Conservation (phyloP, 768 basidiomycete species). For the Mrakia hoshinonis region DNA sequence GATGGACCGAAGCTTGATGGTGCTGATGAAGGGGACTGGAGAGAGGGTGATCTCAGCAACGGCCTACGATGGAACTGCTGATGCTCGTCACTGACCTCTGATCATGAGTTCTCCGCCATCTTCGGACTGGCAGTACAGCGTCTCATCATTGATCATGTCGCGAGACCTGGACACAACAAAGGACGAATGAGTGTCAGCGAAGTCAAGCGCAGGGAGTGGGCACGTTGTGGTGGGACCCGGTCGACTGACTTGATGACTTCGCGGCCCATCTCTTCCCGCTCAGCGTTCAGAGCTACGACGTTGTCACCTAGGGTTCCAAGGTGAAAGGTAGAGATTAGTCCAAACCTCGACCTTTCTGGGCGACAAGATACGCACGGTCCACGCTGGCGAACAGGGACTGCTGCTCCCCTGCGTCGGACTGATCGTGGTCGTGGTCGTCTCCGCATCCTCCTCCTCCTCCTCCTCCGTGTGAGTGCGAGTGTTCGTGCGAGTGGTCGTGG, state of each 20-base stretch:
- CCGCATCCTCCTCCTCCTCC: conserved; percentile 15
- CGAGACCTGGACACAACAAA: conserved; percentile 11
- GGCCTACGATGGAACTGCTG: not conserved
- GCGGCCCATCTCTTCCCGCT: conserved; percentile 21
- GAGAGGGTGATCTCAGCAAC: not conserved
- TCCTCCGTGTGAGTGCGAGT: conserved; percentile 8
- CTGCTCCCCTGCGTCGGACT: conserved; percentile 11
- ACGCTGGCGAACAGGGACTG: conserved; percentile 14
- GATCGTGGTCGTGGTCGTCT: conserved; percentile 23
- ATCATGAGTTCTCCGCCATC: conserved; percentile 29
- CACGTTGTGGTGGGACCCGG: too few species aligned
- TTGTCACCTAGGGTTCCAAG: conserved; percentile 4
- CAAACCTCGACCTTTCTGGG: not conserved
- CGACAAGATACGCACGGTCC: conserved; percentile 8
- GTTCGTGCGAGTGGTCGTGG: conserved; percentile 11
- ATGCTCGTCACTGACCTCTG: conserved; percentile 1
- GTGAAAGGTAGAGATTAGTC: not conserved
- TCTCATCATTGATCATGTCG: conserved; percentile 21
- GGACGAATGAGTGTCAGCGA: not conserved
- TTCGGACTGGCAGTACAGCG: conserved; percentile 24
- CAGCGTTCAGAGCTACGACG: conserved; percentile 25
- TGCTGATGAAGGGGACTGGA: conserved; percentile 22
- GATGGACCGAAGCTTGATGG: conserved; percentile 26
- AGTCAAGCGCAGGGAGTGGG: too few species aligned
- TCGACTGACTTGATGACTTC: conserved; percentile 28